Evolutionary conservation across 2,329 filamentous ascomycete species (phyloP).

Genomic region (Emmonsiellopsis sp.): DNA sequence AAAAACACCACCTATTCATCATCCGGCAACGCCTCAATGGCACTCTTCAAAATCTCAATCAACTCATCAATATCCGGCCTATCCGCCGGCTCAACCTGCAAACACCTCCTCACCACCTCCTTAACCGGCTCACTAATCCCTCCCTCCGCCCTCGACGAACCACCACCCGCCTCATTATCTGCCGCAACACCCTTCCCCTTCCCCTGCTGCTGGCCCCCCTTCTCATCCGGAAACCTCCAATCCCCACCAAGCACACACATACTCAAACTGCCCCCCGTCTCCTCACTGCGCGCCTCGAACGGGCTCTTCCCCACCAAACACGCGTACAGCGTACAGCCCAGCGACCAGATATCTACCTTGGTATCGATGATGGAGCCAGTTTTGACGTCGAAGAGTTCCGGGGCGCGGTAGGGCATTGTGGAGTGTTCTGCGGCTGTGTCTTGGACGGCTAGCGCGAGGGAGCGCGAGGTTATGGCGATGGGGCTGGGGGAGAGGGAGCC

Average conservation of each 20-base stretch:
- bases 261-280: slow-evolving; percentile 87
- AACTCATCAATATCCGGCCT: slow-evolving; percentile 79
- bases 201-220: slow-evolving; percentile 51
- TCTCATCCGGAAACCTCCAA: slow-evolving; percentile 91
- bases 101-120: slow-evolving; percentile 76
- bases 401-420: slow-evolving; percentile 97
- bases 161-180: slow-evolving; percentile 19
- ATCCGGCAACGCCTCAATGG: slow-evolving; percentile 44
- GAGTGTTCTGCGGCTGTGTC: slow-evolving; percentile 92
- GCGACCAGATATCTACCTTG: slow-evolving; percentile 95
- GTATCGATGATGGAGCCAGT: slow-evolving; percentile 86
- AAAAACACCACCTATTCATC: not conserved
- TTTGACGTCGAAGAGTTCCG: slow-evolving; percentile 96
- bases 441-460: slow-evolving; percentile 82
- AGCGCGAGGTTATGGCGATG: slow-evolving; percentile 80
- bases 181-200: slow-evolving; percentile 39
- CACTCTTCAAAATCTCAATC: slow-evolving; percentile 66
- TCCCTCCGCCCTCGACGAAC: slow-evolving; percentile 12
- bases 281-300: slow-evolving; percentile 90
- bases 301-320: slow-evolving; percentile 94
- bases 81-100: slow-evolving; percentile 78
- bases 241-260: slow-evolving; percentile 90
- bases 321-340: slow-evolving; percentile 95
- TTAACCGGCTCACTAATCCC: slow-evolving; percentile 71
- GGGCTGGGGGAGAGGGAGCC: slow-evolving; percentile 84